Base-by-base conservation (phyloP, 768 basidiomycete genomes). In the Pleurotus platypus region DNA sequence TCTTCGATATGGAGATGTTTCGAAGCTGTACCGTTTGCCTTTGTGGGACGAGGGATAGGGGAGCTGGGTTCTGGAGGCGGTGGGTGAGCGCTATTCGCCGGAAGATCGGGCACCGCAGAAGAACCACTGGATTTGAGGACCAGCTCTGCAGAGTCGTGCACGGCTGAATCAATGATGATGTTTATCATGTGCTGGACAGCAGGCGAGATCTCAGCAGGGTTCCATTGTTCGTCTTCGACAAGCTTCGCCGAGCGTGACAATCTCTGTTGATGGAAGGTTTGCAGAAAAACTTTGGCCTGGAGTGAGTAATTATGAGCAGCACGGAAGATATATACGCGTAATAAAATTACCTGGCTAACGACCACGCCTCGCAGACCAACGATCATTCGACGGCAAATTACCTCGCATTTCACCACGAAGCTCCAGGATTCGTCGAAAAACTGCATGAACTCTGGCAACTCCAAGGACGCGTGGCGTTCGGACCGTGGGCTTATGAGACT, bases 151-250 rank as follows among this genome's bases (percentile, higher is more conserved):
- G 92, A 88, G 70, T 98, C 93, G 12, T 75, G 77, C 27, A 97
- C 84, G 5, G 96, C 95, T 22, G 87, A 83, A 60, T 89, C 85
- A 15, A 97, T 79, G 49, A 99, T 71, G 7, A 87, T 73, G 63
- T 90, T 81, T 38, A 87, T 79, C n/a, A 84, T 75, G 49, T 78
- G 81, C 70, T 98, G 96, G 24, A 91, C 71, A 3, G 73, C 61
- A 3, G 75, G 65, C 1, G 86, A 74, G 12, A 96, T 84, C 56
- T 97, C 92, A 12, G 84, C 78, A 13, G 90, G 89, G 57, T 78
- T 84, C 97, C 97, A 98, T 58, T 88, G 89, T 67, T 99, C 97
- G 62, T 98, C 94, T 69, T 98, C 94, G 6, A 99, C 96, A 24
- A 92, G 73, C 68, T 89, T 92, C 24, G 96, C 95, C 2, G 89